A percentile compares a stretch with the other conserved stretches of the same genome.
Evolutionary conservation across 768 basidiomycete genomes (phyloP).

Genomic region (Russula sp.): DNA sequence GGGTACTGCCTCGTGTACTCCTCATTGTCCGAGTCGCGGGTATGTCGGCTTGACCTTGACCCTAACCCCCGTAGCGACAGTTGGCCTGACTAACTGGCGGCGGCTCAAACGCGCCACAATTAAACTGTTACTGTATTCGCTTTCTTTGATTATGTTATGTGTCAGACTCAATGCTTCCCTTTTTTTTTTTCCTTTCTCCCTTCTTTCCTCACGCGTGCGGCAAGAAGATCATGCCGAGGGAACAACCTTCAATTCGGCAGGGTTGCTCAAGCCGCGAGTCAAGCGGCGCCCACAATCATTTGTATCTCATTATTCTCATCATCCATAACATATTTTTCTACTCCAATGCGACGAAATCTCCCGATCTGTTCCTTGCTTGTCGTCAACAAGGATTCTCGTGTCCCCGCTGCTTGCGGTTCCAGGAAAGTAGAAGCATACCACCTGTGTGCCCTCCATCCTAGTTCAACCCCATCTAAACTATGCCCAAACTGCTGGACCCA

Average conservation of each 20-base stretch:
- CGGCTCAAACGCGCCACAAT: too few species aligned
- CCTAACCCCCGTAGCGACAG: too few species aligned
- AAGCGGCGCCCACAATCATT: constrained; percentile 92
- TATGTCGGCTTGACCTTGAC: too few species aligned
- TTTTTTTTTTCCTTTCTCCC: neutral
- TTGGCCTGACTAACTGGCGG: too few species aligned
- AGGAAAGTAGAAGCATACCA: constrained; percentile 93
- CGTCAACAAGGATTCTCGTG: constrained; percentile 75
- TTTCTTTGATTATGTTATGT: neutral
- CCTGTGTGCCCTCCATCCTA: constrained; percentile 48
- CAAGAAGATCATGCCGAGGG: constrained; percentile 99
- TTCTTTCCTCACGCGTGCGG: constrained; percentile 71
- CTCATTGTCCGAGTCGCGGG: too few species aligned
- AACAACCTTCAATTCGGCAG: constrained; percentile 75
- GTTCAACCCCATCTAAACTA: neutral
- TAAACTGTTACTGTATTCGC: constrained; percentile 66
- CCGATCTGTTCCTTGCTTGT: constrained; percentile 89
- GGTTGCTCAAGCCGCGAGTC: too few species aligned
- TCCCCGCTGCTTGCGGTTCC: constrained; percentile 69
- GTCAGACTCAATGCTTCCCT: neutral
- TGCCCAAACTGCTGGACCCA: neutral
- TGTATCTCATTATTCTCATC: constrained; percentile 50
- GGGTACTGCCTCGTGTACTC: too few species aligned
- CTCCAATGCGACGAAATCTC: constrained; percentile 67
- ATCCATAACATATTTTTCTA: neutral